Conservation (phyloP, 768 basidiomycete genomes). For the Psilocybe tampanensis region DNA sequence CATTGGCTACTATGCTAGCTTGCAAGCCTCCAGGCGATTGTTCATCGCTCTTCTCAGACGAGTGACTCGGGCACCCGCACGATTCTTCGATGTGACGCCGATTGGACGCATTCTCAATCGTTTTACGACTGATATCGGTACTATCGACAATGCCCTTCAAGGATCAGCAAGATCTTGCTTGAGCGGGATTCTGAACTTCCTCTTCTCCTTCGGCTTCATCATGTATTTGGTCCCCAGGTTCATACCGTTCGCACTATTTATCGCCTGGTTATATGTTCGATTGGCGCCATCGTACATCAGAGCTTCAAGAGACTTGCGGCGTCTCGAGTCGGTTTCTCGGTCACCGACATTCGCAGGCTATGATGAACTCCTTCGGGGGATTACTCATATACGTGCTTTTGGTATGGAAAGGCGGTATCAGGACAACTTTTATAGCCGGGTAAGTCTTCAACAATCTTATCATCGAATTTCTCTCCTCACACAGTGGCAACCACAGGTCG, state of each 20-base stretch:
- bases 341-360: conserved; percentile 77
- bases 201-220: conserved; percentile 66
- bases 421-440: conserved; percentile 59
- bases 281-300: conserved; percentile 62
- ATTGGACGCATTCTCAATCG: conserved; percentile 81
- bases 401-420: conserved; percentile 72
- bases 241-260: conserved; percentile 64
- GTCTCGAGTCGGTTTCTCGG: conserved; percentile 65
- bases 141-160: conserved; percentile 67
- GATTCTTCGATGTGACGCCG: conserved; percentile 76
- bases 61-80: conserved; percentile 62
- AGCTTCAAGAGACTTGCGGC: conserved; percentile 66
- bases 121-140: conserved; percentile 77
- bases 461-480: neutral
- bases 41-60: conserved; percentile 57
- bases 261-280: conserved; percentile 70
- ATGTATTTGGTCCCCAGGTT: conserved; percentile 65
- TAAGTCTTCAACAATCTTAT: conserved; percentile 27
- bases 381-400: conserved; percentile 71
- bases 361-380: conserved; percentile 68
- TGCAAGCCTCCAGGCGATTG: conserved; percentile 64
- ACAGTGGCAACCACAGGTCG: conserved; percentile 37
- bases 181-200: conserved; percentile 59
- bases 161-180: conserved; percentile 56
- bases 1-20: conserved; percentile 68